phyloP scores from a whole-genome alignment of 441 rosid genomes.

The Codiaeum variegatum region DNA sequence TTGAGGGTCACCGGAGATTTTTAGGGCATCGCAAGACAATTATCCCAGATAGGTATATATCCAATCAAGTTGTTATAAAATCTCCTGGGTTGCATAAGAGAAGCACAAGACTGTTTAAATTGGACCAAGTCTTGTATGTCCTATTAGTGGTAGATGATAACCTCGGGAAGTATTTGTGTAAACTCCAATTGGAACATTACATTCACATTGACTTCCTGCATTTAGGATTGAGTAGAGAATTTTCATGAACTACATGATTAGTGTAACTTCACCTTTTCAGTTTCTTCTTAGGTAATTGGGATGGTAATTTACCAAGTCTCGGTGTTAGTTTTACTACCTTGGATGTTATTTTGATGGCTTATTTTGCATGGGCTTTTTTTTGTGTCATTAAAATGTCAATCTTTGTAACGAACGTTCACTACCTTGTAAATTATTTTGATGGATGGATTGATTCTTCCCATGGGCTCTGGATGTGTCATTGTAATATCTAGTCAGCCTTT shows the following conservation, averaged over 20 bases:
- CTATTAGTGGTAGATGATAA: background rate
- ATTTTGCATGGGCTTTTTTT: background rate
- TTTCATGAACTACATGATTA: background rate
- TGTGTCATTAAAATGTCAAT: background rate
- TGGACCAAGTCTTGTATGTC: background rate
- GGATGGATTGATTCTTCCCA: background rate
- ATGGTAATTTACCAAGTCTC: background rate
- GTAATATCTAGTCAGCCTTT: background rate
- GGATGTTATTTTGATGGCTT: background rate
- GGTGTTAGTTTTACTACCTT: background rate
- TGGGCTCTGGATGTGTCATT: background rate
- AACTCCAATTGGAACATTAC: background rate
- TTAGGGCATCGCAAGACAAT: constrained; percentile 83
- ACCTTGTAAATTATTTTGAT: background rate
- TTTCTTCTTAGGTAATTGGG: background rate
- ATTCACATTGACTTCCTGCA: background rate
- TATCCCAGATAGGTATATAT: constrained; percentile 69
- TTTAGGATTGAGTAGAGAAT: background rate
- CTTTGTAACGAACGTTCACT: too few relatives aligned
- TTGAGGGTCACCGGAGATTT: constrained; percentile 96
- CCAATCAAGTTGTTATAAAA: background rate
- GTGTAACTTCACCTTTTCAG: background rate
- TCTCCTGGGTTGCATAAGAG: background rate
- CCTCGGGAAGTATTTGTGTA: background rate
- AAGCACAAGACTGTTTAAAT: background rate